Evolutionary conservation across 139 green algal genomes (phyloP).

Genomic region (Pseudopediastrum boryanum): DNA sequence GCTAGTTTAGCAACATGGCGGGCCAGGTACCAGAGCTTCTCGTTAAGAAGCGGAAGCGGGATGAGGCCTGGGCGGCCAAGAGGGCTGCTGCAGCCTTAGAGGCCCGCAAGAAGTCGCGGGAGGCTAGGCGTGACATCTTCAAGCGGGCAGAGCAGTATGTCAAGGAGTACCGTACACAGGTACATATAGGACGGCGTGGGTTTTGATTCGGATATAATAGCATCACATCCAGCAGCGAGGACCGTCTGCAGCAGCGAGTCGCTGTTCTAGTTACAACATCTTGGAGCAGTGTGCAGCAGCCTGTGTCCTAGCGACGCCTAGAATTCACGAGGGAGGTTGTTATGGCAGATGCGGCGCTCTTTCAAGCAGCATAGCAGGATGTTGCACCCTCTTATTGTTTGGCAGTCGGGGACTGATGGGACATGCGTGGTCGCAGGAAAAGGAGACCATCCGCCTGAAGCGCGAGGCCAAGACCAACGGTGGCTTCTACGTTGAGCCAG

Average conservation of each 20-base stretch:
- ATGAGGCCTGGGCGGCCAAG: constrained; percentile 87
- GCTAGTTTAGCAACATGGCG: constrained; percentile 21
- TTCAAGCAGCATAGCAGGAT: no score
- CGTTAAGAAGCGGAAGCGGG: constrained; percentile 92
- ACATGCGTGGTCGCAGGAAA: constrained; percentile 74
- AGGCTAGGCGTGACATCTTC: constrained; percentile 87
- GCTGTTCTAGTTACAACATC: not conserved
- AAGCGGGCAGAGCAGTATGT: constrained; percentile 98
- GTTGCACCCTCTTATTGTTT: not conserved
- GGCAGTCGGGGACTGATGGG: not conserved
- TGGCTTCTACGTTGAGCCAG: constrained; percentile 95
- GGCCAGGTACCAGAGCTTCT: constrained; percentile 67
- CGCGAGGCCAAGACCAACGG: constrained; percentile 87
- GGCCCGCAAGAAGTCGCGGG: constrained; percentile 69
- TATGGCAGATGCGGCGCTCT: not conserved
- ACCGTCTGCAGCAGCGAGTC: constrained; percentile 1
- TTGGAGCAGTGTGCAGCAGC: not conserved
- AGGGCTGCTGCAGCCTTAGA: constrained; percentile 70
- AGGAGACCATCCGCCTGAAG: constrained; percentile 90
- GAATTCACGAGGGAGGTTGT: not conserved
- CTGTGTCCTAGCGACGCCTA: not conserved
- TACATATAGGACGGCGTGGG: constrained; percentile 40
- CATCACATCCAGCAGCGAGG: not conserved
- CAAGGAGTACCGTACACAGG: constrained; percentile 96
- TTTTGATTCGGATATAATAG: no score